Base-by-base conservation (phyloP, 164 flowering plant genomes). In the Litsea cubeba region DNA sequence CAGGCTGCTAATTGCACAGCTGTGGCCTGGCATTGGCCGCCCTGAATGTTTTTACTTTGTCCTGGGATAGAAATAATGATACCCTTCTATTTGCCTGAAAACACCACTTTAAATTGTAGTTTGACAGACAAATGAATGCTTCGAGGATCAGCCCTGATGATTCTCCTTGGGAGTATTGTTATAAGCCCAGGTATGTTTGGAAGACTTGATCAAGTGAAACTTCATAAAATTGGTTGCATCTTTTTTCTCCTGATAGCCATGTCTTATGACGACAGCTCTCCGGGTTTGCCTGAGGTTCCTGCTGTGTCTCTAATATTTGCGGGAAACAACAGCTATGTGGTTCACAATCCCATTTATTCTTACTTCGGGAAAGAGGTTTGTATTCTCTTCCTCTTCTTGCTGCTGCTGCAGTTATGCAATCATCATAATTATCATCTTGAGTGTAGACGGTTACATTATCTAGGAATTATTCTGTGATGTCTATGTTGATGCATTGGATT, bases 131-230 rank as follows among this genome's bases (percentile, higher is more conserved):
- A 77, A 86, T 90, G 62, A 87, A 86, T 76, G 85, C 89, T 67
- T 82, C 85, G 54, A 83, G 84, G 74, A 50, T 85, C 30, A 84
- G 79, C 79, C 80, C 76, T 77, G 85, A 89, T 68, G 92, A 89
- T 70, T 87, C 72, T 73, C 94, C 93, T 14, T 92, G 90, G 91
- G 76, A 95, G 70, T 91, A 89, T 76, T 95, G 98, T 87, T 95
- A 95, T 66, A 83, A 86, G 58, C 75, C 87, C 83, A 89, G 97
- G 97, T 91, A 76, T 79, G 17, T 63, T 54, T 76, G 62, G 62
- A 62, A 71, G 60, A 57, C 18, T 35, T 62, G n/a, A 50, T 23
- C 22, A 50, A 50, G 74, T 63, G 22, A 46, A 5, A 28, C 22
- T 50, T 17, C 40, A 22, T 2, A 49, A 10, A 3, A 71, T 68